Conservation (phyloP, 2,329 filamentous ascomycete genomes). For the Colletotrichum chlorophyti region DNA sequence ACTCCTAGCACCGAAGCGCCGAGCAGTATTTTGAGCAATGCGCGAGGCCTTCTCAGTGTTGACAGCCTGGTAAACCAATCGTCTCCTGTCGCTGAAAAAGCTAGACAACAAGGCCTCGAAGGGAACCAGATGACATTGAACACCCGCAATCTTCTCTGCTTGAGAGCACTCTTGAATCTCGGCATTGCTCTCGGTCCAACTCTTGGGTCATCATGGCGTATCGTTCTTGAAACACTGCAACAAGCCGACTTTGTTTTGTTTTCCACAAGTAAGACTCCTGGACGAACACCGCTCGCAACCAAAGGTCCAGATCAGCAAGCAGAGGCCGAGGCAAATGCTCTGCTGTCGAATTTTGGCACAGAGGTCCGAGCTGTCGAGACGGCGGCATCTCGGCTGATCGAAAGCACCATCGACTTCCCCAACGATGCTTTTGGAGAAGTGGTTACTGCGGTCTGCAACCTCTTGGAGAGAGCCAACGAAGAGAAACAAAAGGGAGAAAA, state of each 20-base stretch:
- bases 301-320: constrained; percentile 53
- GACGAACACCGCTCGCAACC: constrained; percentile 55
- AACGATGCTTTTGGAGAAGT: constrained; percentile 82
- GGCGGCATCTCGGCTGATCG: constrained; percentile 84
- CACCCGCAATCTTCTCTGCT: constrained; percentile 86
- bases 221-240: constrained; percentile 89
- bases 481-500: constrained; percentile 34
- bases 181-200: constrained; percentile 94
- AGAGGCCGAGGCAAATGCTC: constrained; percentile 56
- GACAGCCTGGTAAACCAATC: constrained; percentile 71
- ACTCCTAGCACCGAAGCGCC: constrained; percentile 40
- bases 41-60: constrained; percentile 75
- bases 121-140: constrained; percentile 66
- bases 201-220: constrained; percentile 84
- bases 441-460: constrained; percentile 74
- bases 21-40: constrained; percentile 71
- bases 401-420: constrained; percentile 91
- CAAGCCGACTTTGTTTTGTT: constrained; percentile 90
- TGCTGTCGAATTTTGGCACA: constrained; percentile 72
- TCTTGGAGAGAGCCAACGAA: constrained; percentile 59
- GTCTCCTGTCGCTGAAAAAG: constrained; percentile 63
- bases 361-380: constrained; percentile 91
- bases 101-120: constrained; percentile 67
- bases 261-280: constrained; percentile 62
- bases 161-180: constrained; percentile 90